Base-by-base conservation (phyloP, 2,329 filamentous ascomycete genomes). In the Aspergillus texensis region DNA sequence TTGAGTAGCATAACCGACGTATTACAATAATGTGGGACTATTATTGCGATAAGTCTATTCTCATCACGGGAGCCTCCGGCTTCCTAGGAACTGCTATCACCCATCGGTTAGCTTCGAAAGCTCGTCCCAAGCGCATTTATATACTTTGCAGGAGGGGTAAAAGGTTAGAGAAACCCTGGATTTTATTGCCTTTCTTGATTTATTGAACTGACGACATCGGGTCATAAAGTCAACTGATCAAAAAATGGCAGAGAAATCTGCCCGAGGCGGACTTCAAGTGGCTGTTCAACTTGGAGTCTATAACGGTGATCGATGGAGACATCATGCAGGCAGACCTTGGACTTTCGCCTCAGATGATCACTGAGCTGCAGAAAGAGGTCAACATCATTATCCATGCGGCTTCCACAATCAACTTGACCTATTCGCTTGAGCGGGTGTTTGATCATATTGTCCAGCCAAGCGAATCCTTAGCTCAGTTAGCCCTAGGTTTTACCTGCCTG, bases 61-160 rank as follows among this genome's bases (percentile, higher is more conserved):
- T 72, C 30, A 48, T 72, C 16, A 72, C 70, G 0, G 69, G 69
- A 0, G 70, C 67, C 0, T 70, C 70, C 4, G 70, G 70, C 0
- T 68, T 72, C 24, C 58, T 72, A 39, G 70, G 70, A 14, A 72
- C 70, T 2, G 61, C 66, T 1, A 26, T 72, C 24, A 63, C 71
- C 14, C 70, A 66, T 11, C 63, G 70, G 19, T 64, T 71, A 16
- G 58, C 71, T 28, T 68, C 62, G 28, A 59, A 68, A 41, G 60
- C 67, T 2, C 48, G 60, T 34, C 45, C 48, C 16, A 32, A 28
- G 5, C 55, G 48, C 39, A 55, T 69, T 8, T 69, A 62, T 28
- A 14, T 69, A 6, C 43, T 70, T 21, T 67, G 63, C 32, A 56
- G 68, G 14, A 46, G 60, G 12, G 66, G 62, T 11, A 4, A 28